Conservation (phyloP, 306 rosid species). For the Acacia confusa region DNA sequence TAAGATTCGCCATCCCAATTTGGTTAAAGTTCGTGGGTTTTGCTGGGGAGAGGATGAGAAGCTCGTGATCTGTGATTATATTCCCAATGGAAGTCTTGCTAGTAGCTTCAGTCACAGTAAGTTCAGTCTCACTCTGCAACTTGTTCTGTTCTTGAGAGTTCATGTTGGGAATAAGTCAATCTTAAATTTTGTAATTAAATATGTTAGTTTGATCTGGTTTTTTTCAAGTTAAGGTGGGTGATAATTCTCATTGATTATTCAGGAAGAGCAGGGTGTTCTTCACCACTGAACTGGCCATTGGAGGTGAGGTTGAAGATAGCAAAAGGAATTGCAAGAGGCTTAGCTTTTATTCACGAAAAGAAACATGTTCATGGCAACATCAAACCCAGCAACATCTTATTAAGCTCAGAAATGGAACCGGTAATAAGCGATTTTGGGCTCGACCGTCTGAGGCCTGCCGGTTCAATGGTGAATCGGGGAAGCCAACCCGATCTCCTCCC, state of each 20-base stretch:
- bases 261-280: conserved; percentile 66
- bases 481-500: conserved; percentile 29
- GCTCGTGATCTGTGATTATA: conserved; percentile 73
- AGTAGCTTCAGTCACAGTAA: conserved; percentile 50
- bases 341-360: conserved; percentile 82
- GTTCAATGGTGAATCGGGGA: conserved; percentile 43
- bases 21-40: conserved; percentile 76
- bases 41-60: conserved; percentile 85
- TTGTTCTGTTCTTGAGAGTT: background rate
- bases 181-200: background rate
- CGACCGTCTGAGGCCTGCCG: conserved; percentile 40
- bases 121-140: conserved; percentile 25
- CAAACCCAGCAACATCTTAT: conserved; percentile 74
- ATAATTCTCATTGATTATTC: conserved; percentile 9
- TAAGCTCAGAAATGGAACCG: conserved; percentile 69
- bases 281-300: conserved; percentile 55
- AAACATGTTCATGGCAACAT: conserved; percentile 80
- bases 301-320: conserved; percentile 70
- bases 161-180: background rate
- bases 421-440: conserved; percentile 72
- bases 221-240: background rate
- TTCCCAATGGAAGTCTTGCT: conserved; percentile 74
- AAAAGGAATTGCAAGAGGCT: conserved; percentile 73
- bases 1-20: conserved; percentile 66
- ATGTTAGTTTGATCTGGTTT: background rate